Evolutionary conservation across 768 basidiomycete species (phyloP).

Genomic region (Zangia roseola): DNA sequence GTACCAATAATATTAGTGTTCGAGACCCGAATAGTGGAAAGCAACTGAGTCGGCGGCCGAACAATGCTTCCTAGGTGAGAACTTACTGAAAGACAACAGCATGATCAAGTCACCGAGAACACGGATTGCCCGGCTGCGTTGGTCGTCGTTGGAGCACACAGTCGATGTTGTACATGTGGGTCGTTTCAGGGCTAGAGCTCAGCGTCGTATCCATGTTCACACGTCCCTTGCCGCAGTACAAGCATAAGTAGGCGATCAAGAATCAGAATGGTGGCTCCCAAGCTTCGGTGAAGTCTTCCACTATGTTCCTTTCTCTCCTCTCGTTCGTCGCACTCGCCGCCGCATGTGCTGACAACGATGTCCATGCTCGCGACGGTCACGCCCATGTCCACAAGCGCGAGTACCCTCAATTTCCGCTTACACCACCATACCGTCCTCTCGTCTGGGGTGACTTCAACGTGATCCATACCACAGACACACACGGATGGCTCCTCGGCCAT

Average conservation of each 20-base stretch:
- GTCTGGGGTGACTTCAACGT: slow-evolving; percentile 91
- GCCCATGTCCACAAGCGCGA: slow-evolving; percentile 37
- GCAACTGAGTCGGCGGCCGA: no score
- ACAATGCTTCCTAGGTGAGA: no score
- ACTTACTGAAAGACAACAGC: no score
- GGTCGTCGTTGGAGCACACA: no score
- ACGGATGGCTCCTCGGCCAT: slow-evolving; percentile 83
- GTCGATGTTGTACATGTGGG: background rate
- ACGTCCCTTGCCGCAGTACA: background rate
- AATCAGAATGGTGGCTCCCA: background rate
- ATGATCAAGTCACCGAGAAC: no score
- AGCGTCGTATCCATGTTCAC: background rate
- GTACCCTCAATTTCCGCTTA: slow-evolving; percentile 41
- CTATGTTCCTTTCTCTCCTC: slow-evolving; percentile 18
- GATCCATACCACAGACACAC: slow-evolving; percentile 82
- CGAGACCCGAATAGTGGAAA: no score
- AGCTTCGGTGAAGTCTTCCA: background rate
- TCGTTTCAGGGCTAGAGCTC: background rate
- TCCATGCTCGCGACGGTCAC: slow-evolving; percentile 29
- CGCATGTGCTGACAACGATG: slow-evolving; percentile 21
- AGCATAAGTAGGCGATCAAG: slow-evolving; percentile 1
- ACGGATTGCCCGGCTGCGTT: no score
- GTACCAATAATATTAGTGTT: no score
- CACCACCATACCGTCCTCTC: slow-evolving; percentile 63
- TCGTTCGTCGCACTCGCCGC: slow-evolving; percentile 16